These are phyloP conservation scores for Nakazawaea ernobii DNA, from an alignment of 805 yeast species.

Conservation along the genomic window DNA sequence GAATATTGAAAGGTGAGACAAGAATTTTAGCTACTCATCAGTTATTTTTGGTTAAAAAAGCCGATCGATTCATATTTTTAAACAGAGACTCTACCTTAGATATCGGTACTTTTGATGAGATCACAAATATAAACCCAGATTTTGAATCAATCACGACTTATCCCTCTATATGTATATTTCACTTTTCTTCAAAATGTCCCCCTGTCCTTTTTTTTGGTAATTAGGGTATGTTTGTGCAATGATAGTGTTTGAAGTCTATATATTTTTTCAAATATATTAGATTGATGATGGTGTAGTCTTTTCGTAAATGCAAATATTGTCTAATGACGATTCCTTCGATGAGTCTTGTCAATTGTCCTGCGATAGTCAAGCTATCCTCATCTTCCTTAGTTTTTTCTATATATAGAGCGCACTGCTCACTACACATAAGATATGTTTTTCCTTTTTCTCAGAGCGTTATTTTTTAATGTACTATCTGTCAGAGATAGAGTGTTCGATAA, in stretches of 20 bases:
- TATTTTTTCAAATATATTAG: not conserved
- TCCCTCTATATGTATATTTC: not conserved
- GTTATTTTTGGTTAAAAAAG: conserved; percentile 57
- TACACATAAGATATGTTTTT: no score
- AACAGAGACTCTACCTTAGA: conserved; percentile 56
- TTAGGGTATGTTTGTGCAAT: not conserved
- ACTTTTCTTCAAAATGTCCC: not conserved
- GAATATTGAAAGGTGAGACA: conserved; percentile 50
- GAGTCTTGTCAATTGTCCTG: no score
- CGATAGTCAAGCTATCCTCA: no score
- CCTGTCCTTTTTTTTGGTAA: not conserved
- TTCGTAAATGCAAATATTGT: no score
- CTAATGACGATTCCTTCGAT: not conserved
- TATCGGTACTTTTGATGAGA: conserved; percentile 54
- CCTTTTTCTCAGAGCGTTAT: no score
- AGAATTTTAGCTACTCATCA: conserved; percentile 81
- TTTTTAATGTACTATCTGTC: no score
- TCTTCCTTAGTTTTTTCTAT: no score
- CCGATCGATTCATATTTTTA: conserved; percentile 63
- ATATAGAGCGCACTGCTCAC: no score
- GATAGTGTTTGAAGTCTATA: not conserved
- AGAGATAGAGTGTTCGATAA: no score
- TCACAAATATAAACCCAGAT: conserved; percentile 35
- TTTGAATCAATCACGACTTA: no score
- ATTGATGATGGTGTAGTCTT: not conserved